Evolutionary conservation across 202 grass and related monocot genomes (phyloP), one percentile per base, ranked within the genome.

Genomic region (Schoenoplectus triqueter): DNA sequence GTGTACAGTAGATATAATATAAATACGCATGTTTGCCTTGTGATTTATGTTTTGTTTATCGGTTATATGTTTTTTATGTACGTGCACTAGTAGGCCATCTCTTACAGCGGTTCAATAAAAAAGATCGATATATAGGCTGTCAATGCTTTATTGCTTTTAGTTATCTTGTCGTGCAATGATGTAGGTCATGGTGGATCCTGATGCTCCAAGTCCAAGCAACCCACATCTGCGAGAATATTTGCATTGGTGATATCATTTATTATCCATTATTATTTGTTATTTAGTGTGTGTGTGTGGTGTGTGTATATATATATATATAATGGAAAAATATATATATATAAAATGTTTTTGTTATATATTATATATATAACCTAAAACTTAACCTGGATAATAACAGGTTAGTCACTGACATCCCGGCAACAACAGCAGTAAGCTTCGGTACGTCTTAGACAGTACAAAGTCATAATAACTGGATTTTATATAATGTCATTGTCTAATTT

Each of bases 181-280:
- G 57, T 21, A 89, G 88, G 80, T 83, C 1, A 80, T 89, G 88
- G 80, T 86, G 59, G 88, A 89, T 81, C 88, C 88, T 78, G 88
- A 89, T 84, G 88, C 88, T 82, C 88, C 88, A 69, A 89, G 79
- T 64, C 88, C 88, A 79, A 89, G 88, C 70, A 60, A 89, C 15
- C 88, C 88, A 80, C 64, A 56, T 49, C 77, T 89, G 9, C 50
- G 84, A 57, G 88, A 89, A 49, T 89, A 89, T 47, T 82, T 89
- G 13, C 88, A 89, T 6, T 89, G 88, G 88, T 89, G 2, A 9
- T 20, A 14, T 13, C 64, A 18, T 47, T 57, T 21, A 0, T 22
- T 46, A 42, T 72, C 41, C 63, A 10, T 64, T 47, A 63, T 51
- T 66, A 51, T 49, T 40, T 64, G 31, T 31, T 31, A 31, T 31